These are phyloP conservation scores for Cercophora sp. DNA, from an alignment of 495 filamentous ascomycete species.

Conservation along the genomic window DNA sequence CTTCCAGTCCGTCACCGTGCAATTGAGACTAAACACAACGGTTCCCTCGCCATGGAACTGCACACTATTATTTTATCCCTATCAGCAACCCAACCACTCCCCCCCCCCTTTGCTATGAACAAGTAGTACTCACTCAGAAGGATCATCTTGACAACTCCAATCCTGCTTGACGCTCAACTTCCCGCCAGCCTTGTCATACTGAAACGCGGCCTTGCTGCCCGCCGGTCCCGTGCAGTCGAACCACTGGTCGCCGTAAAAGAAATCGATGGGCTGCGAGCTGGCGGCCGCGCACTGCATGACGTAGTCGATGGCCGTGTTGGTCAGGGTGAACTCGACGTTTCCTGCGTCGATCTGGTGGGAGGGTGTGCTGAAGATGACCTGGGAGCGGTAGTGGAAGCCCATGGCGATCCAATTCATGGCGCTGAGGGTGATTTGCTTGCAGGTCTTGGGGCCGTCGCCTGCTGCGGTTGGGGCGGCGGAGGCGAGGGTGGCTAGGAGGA, in stretches of 20 bases:
- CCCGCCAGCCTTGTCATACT: slow-evolving; percentile 29
- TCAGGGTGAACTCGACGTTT: slow-evolving; percentile 15
- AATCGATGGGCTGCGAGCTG: slow-evolving; percentile 33
- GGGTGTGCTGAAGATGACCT: slow-evolving; percentile 9
- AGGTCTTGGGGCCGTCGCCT: neutral
- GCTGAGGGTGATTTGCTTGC: slow-evolving; percentile 3
- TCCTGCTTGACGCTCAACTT: slow-evolving; percentile 34
- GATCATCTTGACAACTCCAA: slow-evolving; percentile 34
- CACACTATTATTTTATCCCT: neutral
- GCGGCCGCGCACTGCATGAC: slow-evolving; percentile 34
- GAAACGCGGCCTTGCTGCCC: slow-evolving; percentile 23
- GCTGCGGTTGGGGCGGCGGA: neutral
- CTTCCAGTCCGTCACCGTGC: slow-evolving; percentile 27
- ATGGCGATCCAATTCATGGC: slow-evolving; percentile 6
- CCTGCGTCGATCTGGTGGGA: slow-evolving; percentile 10
- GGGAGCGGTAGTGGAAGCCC: slow-evolving; percentile 15
- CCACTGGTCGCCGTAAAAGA: slow-evolving; percentile 37
- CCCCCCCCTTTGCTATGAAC: neutral
- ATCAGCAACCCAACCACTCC: neutral
- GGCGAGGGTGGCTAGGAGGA: slow-evolving; percentile 3
- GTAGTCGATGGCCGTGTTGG: slow-evolving; percentile 16
- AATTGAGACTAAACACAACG: slow-evolving; percentile 25
- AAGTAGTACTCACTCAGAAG: neutral
- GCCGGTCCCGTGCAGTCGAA: slow-evolving; percentile 26
- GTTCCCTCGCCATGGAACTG: slow-evolving; percentile 6